Evolutionary conservation across 306 rosid genomes (phyloP), one percentile per base, ranked within the genome.

Genomic region (Glycine soja): DNA sequence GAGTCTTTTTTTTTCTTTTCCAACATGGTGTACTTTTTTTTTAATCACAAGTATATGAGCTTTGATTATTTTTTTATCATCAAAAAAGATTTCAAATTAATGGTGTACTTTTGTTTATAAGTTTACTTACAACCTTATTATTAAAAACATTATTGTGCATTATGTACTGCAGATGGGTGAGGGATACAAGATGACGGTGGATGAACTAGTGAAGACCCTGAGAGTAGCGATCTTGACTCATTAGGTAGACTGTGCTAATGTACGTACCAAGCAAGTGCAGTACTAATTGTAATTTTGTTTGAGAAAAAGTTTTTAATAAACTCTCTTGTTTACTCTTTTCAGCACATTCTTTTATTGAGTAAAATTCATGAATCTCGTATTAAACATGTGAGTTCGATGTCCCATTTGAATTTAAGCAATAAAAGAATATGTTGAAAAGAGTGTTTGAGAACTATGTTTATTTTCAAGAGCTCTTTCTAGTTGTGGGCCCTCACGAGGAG

Each of bases 81-180:
- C 0, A 19, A 19, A 19, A 19, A 19, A 19, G 24, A 19, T 38
- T 38, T 3, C 42, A 38, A 38, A n/a, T n/a, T n/a, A 38, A 38
- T 38, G 42, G 42, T 38, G 42, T 38, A 38, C 43, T 40, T 40
- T 40, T 40, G 43, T 40, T 34, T 40, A 5, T 1, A 40, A 40
- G 7, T 40, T 40, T 40, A 40, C 43, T 4, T 40, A 40, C 43
- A 40, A 4, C 43, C 1, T 40, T 40, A 40, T 40, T 40, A 40
- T 40, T 40, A 1, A 40, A 40, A 24, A 24, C 30, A 24, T 24
- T 24, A 24, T 24, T 24, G 2, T 24, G 30, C 30, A 24, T 24
- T 24, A 24, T 1, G 30, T 24, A 24, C 30, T 24, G 30, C 82
- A 86, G 86, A 86, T 82, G 82, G 82, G 82, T 3, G 86, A 79